phyloP scores from a whole-genome alignment of 768 basidiomycete genomes.

The Auricularia sp. region DNA sequence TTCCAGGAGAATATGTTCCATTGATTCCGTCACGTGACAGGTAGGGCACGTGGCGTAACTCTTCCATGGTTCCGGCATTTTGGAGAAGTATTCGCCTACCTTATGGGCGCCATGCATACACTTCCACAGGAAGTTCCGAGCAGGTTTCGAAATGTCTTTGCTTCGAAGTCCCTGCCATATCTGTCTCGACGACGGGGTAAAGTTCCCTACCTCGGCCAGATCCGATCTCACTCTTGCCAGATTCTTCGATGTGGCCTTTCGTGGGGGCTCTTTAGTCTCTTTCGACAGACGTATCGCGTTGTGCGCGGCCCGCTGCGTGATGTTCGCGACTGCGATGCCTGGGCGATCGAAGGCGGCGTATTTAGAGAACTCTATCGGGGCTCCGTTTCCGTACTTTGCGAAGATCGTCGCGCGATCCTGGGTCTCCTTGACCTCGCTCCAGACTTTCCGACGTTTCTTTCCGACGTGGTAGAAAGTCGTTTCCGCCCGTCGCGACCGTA shows the following conservation, averaged over 20 bases:
- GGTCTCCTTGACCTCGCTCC: too few species aligned
- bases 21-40: slow-evolving; percentile 10
- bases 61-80: not conserved
- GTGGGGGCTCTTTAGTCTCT: not conserved
- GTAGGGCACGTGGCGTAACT: slow-evolving; percentile 7
- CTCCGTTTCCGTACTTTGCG: too few species aligned
- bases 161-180: not conserved
- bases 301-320: not conserved
- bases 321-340: not conserved
- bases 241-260: too few species aligned
- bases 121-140: slow-evolving; percentile 10
- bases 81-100: slow-evolving; percentile 9
- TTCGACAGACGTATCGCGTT: not conserved
- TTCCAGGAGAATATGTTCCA: slow-evolving; percentile 17
- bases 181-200: not conserved
- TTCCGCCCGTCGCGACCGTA: too few species aligned
- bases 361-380: accelerated
- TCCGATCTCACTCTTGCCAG: not conserved
- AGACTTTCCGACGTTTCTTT: too few species aligned
- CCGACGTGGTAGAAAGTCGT: too few species aligned
- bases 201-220: not conserved
- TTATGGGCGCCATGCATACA: slow-evolving; percentile 13
- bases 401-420: too few species aligned
- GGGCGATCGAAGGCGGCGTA: not conserved
- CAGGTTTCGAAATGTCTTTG: not conserved